Evolutionary conservation across 352 stramenopile species (phyloP).

Genomic region (Phytophthora ohioensis): DNA sequence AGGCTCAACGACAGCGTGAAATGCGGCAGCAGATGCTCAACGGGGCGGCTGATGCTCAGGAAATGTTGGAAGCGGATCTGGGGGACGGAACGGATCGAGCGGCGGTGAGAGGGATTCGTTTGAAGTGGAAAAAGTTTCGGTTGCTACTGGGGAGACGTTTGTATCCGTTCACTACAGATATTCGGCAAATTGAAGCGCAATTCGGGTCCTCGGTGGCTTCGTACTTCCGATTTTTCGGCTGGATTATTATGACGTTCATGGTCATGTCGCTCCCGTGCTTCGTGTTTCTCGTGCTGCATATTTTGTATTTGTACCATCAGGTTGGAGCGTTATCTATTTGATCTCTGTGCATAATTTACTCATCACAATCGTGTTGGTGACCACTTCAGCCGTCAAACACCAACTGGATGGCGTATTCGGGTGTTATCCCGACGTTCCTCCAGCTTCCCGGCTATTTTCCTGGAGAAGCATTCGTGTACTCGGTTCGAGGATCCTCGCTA

Average conservation of each 20-base stretch:
- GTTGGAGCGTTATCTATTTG: constrained; percentile 2
- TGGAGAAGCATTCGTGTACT: constrained; percentile 64
- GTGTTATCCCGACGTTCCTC: constrained; percentile 62
- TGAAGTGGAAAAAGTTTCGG: constrained; percentile 46
- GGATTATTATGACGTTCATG: constrained; percentile 82
- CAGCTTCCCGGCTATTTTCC: constrained; percentile 66
- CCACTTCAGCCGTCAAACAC: constrained; percentile 4
- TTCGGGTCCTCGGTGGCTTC: constrained; percentile 83
- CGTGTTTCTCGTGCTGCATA: constrained; percentile 64
- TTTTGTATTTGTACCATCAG: constrained; percentile 42
- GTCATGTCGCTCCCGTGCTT: constrained; percentile 57
- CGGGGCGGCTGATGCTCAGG: constrained; percentile 65
- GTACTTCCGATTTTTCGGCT: constrained; percentile 84
- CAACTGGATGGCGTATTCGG: constrained; percentile 53
- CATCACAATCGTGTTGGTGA: not conserved
- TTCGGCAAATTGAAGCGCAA: constrained; percentile 81
- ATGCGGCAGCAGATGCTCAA: constrained; percentile 62
- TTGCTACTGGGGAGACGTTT: constrained; percentile 43
- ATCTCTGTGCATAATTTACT: no score
- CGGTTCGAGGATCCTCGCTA: constrained; percentile 34
- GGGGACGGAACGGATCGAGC: constrained; percentile 16
- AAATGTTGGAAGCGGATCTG: constrained; percentile 58
- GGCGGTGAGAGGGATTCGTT: constrained; percentile 26
- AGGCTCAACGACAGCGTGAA: constrained; percentile 55
- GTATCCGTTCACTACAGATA: constrained; percentile 67